A percentile compares a stretch with the other conserved stretches of the same genome.
Conservation (phyloP, 257 asterid genomes). For the Penstemon davidsonii region DNA sequence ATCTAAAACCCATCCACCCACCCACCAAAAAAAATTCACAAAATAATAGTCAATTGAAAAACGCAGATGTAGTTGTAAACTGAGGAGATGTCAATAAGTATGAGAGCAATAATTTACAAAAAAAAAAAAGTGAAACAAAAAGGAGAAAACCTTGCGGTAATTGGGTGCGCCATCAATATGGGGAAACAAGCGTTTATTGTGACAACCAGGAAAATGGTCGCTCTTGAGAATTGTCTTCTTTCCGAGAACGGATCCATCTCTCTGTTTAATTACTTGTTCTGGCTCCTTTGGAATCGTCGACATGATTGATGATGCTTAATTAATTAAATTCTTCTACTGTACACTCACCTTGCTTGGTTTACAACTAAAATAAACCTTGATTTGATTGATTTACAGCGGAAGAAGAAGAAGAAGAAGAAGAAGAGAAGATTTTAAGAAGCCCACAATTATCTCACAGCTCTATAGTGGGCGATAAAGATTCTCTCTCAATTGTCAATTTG, state of each 20-base stretch:
- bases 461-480: too few species aligned
- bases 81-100: slow-evolving; percentile 5
- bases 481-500: too few species aligned
- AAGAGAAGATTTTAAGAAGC: too few species aligned
- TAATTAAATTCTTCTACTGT: too few species aligned
- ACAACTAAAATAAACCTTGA: too few species aligned
- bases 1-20: not conserved
- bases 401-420: too few species aligned
- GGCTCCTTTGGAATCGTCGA: slow-evolving; percentile 82
- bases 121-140: not conserved
- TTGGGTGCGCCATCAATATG: slow-evolving; percentile 96
- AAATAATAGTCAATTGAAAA: not conserved
- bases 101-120: not conserved
- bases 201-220: slow-evolving; percentile 99
- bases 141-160: slow-evolving; percentile 73
- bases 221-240: slow-evolving; percentile 97
- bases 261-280: slow-evolving; percentile 77
- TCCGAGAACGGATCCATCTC: slow-evolving; percentile 97
- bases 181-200: slow-evolving; percentile 82
- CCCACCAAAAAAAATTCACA: not conserved
- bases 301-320: too few species aligned
- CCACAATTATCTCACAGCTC: too few species aligned
- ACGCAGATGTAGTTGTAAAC: not conserved
- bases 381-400: too few species aligned
- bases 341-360: too few species aligned